A percentile compares a stretch with the other conserved stretches of the same genome.
Conservation (phyloP, 371 early-diverging fungal genomes). For the Syncephalastrum contaminatum region DNA sequence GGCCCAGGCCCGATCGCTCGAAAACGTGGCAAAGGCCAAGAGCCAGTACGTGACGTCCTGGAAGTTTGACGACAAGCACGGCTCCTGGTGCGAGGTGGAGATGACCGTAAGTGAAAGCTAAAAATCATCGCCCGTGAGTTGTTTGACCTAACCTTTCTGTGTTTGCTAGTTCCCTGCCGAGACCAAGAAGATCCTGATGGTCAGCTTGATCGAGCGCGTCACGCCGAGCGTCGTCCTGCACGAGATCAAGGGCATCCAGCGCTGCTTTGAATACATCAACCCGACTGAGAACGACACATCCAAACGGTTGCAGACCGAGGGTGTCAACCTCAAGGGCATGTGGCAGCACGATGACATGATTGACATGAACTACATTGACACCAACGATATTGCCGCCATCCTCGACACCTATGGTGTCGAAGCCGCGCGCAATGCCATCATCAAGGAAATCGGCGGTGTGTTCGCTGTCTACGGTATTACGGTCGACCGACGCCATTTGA, state of each 20-base stretch:
- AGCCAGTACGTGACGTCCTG: constrained; percentile 64
- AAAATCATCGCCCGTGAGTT: no score
- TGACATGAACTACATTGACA: constrained; percentile 85
- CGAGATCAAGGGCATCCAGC: constrained; percentile 83
- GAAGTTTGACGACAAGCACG: constrained; percentile 66
- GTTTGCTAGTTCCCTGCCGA: constrained; percentile 69
- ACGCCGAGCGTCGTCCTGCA: constrained; percentile 72
- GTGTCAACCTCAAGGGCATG: constrained; percentile 90
- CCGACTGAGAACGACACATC: constrained; percentile 79
- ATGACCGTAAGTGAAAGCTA: constrained; percentile 33
- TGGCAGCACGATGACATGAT: constrained; percentile 79
- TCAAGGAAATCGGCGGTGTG: constrained; percentile 94
- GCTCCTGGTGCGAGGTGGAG: constrained; percentile 82
- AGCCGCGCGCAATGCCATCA: constrained; percentile 95
- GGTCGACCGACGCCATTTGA: constrained; percentile 96
- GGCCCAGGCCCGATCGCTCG: constrained; percentile 19
- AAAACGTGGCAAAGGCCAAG: constrained; percentile 46
- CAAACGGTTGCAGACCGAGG: constrained; percentile 81
- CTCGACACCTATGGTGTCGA: constrained; percentile 98
- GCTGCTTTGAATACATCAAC: constrained; percentile 75
- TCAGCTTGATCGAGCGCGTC: constrained; percentile 77
- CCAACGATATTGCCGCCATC: constrained; percentile 97
- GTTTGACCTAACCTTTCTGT: no score
- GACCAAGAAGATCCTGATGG: constrained; percentile 93
- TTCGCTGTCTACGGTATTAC: constrained; percentile 98